These are phyloP conservation scores for Penicillium sumatraense DNA, from an alignment of 2,329 filamentous ascomycete genomes.

Conservation along the genomic window DNA sequence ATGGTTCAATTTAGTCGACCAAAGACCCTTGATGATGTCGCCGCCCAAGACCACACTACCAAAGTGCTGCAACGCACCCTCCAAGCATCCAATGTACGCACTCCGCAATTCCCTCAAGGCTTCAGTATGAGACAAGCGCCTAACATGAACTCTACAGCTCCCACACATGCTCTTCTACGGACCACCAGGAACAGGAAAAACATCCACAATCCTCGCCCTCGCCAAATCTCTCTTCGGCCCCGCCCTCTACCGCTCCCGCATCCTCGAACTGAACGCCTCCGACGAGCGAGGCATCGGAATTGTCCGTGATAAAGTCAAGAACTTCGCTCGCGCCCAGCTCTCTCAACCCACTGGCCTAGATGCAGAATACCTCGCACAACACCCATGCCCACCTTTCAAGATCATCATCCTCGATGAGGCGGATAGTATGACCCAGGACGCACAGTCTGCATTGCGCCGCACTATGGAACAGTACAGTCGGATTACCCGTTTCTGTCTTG, in stretches of 20 bases:
- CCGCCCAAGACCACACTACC: conserved; percentile 96
- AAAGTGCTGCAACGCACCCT: conserved; percentile 89
- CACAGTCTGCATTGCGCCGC: conserved; percentile 85
- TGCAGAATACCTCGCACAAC: conserved; percentile 67
- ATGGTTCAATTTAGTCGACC: conserved; percentile 68
- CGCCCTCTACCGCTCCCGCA: conserved; percentile 86
- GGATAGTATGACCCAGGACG: conserved; percentile 98
- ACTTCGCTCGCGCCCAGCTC: conserved; percentile 94
- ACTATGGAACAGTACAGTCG: conserved; percentile 99
- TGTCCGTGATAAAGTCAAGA: conserved; percentile 96
- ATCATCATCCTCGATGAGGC: conserved; percentile 98
- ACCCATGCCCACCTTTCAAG: conserved; percentile 97
- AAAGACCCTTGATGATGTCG: conserved; percentile 90
- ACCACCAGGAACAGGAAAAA: conserved; percentile 96
- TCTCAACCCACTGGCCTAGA: conserved; percentile 74
- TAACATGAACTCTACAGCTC: conserved; percentile 57
- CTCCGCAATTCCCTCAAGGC: neutral
- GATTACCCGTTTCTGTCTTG: conserved; percentile 95
- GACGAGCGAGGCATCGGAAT: conserved; percentile 98
- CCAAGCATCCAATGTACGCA: conserved; percentile 82
- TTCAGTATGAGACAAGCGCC: no score
- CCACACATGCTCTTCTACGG: conserved; percentile 99
- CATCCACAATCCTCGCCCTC: conserved; percentile 93
- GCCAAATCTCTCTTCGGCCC: conserved; percentile 97
- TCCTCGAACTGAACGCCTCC: conserved; percentile 98